Evolutionary conservation across 768 basidiomycete genomes (phyloP).

Genomic region (Cyathus striatus): DNA sequence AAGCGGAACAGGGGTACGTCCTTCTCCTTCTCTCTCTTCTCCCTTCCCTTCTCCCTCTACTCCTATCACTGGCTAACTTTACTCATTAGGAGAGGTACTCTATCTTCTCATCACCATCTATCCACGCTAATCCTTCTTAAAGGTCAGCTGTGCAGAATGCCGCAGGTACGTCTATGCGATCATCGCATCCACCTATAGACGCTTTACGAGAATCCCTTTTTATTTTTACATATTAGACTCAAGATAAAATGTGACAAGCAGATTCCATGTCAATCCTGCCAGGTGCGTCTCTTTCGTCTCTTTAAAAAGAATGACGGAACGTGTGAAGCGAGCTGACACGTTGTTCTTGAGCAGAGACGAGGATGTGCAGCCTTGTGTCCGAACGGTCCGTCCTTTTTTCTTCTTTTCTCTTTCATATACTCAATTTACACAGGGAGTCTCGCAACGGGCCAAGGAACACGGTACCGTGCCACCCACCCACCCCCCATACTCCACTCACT

Average conservation of each 20-base stretch:
- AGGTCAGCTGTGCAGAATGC: slow-evolving; percentile 80
- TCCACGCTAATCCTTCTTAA: background rate
- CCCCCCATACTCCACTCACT: slow-evolving; percentile 1
- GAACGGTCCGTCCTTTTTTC: slow-evolving; percentile 41
- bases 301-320: too few species aligned
- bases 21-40: background rate
- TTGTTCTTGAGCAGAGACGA: slow-evolving; percentile 43
- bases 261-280: slow-evolving; percentile 74
- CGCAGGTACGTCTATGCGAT: slow-evolving; percentile 55
- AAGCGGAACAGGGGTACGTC: slow-evolving; percentile 61
- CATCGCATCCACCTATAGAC: slow-evolving; percentile 27
- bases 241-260: slow-evolving; percentile 84
- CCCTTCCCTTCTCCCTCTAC: slow-evolving; percentile 7
- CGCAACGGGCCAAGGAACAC: slow-evolving; percentile 76
- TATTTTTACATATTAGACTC: slow-evolving; percentile 31
- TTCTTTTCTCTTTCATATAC: too few species aligned
- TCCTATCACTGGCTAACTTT: slow-evolving; percentile 2
- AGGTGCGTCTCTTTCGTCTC: slow-evolving; percentile 31
- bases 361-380: slow-evolving; percentile 70
- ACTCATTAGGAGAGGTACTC: slow-evolving; percentile 19
- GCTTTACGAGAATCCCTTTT: slow-evolving; percentile 7
- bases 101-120: background rate
- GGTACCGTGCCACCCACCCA: slow-evolving; percentile 27
- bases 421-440: slow-evolving; percentile 44
- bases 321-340: too few species aligned